Evolutionary conservation across 108 stramenopile species (phyloP).

Genomic region (Thalassiosira profunda): DNA sequence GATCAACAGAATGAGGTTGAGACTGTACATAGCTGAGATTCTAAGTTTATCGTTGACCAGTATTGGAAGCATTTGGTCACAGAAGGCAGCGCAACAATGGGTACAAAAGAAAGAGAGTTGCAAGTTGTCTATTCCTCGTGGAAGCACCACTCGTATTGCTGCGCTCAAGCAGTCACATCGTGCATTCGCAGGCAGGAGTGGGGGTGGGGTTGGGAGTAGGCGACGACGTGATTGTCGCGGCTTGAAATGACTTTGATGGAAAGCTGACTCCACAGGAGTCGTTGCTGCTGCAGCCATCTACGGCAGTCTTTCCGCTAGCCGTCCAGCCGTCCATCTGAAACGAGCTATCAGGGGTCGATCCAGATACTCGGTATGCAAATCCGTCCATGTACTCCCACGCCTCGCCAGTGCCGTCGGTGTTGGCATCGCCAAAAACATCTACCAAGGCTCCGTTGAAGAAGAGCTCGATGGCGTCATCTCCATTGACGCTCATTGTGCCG

Average conservation of each 20-base stretch:
- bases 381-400: slow-evolving; percentile 39
- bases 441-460: slow-evolving; percentile 30
- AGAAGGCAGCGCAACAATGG: too few species aligned
- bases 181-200: too few species aligned
- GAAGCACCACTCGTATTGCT: too few species aligned
- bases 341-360: not conserved
- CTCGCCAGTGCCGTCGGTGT: slow-evolving; percentile 11
- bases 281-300: not conserved
- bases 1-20: not conserved
- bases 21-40: too few species aligned
- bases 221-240: too few species aligned
- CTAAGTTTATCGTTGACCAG: too few species aligned
- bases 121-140: too few species aligned
- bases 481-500: slow-evolving; percentile 16
- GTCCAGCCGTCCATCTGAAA: not conserved
- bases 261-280: not conserved
- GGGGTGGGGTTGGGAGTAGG: too few species aligned
- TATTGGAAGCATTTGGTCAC: too few species aligned
- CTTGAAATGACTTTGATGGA: too few species aligned
- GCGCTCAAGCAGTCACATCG: too few species aligned
- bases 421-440: slow-evolving; percentile 29
- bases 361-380: slow-evolving; percentile 6
- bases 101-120: too few species aligned
- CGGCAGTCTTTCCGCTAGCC: not conserved
- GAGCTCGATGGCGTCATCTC: slow-evolving; percentile 41